Conservation (phyloP, 257 asterid genomes). For the Lantana camara region DNA sequence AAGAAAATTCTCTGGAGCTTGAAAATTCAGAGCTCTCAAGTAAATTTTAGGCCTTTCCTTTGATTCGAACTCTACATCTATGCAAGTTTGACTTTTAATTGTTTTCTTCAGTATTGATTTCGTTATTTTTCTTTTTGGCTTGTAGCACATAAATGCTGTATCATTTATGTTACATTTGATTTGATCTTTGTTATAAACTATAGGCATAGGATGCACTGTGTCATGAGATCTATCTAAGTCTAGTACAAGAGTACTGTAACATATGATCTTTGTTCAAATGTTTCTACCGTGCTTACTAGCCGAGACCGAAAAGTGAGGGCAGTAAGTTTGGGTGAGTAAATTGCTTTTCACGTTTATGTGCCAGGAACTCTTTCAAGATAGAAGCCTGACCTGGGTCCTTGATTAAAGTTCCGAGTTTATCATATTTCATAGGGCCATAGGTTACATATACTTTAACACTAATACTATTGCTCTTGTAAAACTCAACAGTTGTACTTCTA, state of each 20-base stretch:
- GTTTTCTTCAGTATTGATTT: neutral
- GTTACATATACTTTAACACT: no score
- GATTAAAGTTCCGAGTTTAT: neutral
- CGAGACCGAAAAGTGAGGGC: neutral
- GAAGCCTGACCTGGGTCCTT: neutral
- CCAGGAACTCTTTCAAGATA: neutral
- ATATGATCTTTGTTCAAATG: neutral
- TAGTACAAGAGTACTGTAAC: neutral
- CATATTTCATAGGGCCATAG: neutral
- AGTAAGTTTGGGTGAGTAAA: neutral
- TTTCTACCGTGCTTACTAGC: neutral
- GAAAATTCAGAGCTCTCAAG: neutral
- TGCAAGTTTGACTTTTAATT: neutral
- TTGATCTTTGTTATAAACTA: neutral
- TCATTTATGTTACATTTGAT: slow-evolving; percentile 1
- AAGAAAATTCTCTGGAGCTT: neutral
- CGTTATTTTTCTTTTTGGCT: neutral
- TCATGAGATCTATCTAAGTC: neutral
- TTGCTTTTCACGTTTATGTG: neutral
- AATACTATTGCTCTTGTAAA: no score
- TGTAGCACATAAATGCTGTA: neutral
- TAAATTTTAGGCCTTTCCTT: slow-evolving; percentile 1
- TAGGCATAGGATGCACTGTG: neutral
- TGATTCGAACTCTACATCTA: neutral
- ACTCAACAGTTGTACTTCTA: neutral